phyloP scores from a whole-genome alignment of 345 rosid species.

The Eucalyptus regnans region DNA sequence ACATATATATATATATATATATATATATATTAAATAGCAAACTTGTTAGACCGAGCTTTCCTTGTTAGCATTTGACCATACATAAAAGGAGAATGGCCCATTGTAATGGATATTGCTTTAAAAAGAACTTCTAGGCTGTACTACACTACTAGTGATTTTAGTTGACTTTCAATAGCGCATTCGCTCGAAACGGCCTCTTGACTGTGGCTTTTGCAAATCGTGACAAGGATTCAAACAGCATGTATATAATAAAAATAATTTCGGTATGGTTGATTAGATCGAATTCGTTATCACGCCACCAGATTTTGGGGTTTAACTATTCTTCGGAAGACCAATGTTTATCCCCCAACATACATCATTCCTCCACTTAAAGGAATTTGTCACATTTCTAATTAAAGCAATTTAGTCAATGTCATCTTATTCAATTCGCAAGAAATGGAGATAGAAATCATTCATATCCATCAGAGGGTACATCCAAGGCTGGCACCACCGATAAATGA shows the following conservation, averaged over 20 bases:
- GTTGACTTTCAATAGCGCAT: background rate
- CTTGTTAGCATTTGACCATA: background rate
- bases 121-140: background rate
- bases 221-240: background rate
- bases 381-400: background rate
- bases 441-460: background rate
- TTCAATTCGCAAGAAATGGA: background rate
- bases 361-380: background rate
- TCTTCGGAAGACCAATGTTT: background rate
- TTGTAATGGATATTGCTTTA: background rate
- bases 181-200: background rate
- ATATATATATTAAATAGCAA: too few relatives aligned
- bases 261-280: background rate
- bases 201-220: background rate
- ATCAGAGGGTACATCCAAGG: background rate
- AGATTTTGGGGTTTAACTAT: background rate
- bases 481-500: background rate
- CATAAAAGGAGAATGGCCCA: background rate
- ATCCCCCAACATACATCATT: background rate
- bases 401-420: background rate
- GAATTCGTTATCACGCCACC: background rate
- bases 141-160: background rate
- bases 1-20: too few relatives aligned
- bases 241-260: background rate
- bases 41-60: background rate